Conservation (phyloP, 352 stramenopile species). For the Globisporangium paroecandrum region DNA sequence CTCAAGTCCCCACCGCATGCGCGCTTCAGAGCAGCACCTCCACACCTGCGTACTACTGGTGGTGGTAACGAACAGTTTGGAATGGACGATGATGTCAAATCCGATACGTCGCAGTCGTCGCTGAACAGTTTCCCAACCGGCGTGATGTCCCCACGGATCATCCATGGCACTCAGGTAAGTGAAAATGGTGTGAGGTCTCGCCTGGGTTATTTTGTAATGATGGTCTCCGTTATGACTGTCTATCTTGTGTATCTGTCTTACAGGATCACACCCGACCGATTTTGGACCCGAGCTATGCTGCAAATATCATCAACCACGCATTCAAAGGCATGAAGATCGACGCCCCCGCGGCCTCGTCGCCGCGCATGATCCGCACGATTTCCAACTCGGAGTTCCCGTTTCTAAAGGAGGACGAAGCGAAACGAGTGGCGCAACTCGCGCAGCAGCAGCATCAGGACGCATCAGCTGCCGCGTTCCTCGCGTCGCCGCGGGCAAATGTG, state of each 20-base stretch:
- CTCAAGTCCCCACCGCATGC: constrained; percentile 44
- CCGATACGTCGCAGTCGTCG: constrained; percentile 19
- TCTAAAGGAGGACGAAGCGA: constrained; percentile 53
- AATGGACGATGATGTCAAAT: constrained; percentile 36
- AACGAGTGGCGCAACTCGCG: constrained; percentile 4
- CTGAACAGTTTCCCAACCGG: constrained; percentile 27
- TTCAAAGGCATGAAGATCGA: constrained; percentile 59
- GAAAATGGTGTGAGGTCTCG: background rate
- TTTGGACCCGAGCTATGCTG: constrained; percentile 38
- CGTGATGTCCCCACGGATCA: constrained; percentile 37
- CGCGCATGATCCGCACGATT: constrained; percentile 56
- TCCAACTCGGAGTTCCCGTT: constrained; percentile 78
- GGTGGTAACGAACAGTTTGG: constrained; percentile 27
- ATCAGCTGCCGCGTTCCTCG: constrained; percentile 17
- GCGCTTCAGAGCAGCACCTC: background rate
- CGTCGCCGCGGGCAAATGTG: constrained; percentile 8
- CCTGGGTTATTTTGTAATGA: background rate
- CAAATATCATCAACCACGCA: constrained; percentile 58
- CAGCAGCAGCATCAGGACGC: constrained; percentile 1
- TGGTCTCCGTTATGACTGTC: background rate
- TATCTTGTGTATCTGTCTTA: background rate
- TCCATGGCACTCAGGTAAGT: constrained; percentile 37
- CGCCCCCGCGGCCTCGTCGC: constrained; percentile 40
- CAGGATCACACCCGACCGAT: constrained; percentile 23
- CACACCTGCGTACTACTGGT: background rate